These are phyloP conservation scores for Candida nemodendra DNA, from an alignment of 805 yeast genomes.

Conservation along the genomic window DNA sequence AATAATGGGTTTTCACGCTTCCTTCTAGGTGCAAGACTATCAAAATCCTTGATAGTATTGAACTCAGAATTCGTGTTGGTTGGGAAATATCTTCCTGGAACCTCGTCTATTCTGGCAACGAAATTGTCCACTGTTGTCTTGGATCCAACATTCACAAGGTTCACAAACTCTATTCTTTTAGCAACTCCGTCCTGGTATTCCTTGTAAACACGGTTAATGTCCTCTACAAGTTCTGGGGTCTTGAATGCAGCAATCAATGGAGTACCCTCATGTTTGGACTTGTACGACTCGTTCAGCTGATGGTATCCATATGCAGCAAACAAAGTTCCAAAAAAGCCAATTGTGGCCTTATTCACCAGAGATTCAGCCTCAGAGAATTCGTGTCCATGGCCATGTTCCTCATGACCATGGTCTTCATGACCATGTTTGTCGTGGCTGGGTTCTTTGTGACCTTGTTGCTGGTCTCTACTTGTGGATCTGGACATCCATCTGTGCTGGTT, in stretches of 20 bases:
- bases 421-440: constrained; percentile 13
- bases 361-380: constrained; percentile 29
- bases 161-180: constrained; percentile 18
- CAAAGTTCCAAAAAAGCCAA: constrained; percentile 19
- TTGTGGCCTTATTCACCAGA: constrained; percentile 27
- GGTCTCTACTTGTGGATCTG: constrained; percentile 7
- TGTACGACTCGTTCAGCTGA: constrained; percentile 48
- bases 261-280: constrained; percentile 40
- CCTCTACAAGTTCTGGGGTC: constrained; percentile 16
- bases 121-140: constrained; percentile 15
- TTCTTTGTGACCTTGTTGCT: constrained; percentile 8
- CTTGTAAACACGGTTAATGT: constrained; percentile 21
- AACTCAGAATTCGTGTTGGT: constrained; percentile 28
- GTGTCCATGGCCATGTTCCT: constrained; percentile 19
- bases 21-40: constrained; percentile 32
- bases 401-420: constrained; percentile 15
- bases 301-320: constrained; percentile 41
- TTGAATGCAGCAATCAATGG: constrained; percentile 22
- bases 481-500: neutral
- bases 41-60: constrained; percentile 27
- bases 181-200: constrained; percentile 26
- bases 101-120: constrained; percentile 26
- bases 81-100: constrained; percentile 33
- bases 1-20: constrained; percentile 25
- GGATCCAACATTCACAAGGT: constrained; percentile 19